phyloP scores from a whole-genome alignment of 108 stramenopile species.

The Licmophora abbreviata region DNA sequence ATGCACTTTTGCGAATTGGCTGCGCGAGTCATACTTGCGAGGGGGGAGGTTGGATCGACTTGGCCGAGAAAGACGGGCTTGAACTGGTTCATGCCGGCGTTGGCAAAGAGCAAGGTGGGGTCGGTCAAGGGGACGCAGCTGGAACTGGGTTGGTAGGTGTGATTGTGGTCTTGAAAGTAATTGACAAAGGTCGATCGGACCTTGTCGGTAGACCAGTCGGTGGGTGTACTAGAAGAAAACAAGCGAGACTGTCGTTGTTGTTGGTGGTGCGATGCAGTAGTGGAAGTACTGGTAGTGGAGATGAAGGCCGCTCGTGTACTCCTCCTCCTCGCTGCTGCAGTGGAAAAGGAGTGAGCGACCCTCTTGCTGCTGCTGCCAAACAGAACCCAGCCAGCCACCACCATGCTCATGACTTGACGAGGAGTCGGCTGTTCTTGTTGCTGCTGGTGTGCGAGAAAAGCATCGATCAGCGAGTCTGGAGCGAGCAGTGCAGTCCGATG shows the following conservation, averaged over 20 bases:
- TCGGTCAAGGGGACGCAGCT: slow-evolving; percentile 92
- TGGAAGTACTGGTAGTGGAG: background rate
- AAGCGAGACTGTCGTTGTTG: background rate
- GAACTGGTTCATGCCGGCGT: slow-evolving; percentile 99
- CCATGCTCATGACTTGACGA: too few relatives aligned
- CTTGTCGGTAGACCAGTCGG: slow-evolving; percentile 84
- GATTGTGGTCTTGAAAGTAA: slow-evolving; percentile 73
- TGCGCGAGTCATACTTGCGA: slow-evolving; percentile 76
- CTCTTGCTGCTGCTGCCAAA: too few relatives aligned
- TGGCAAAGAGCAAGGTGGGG: slow-evolving; percentile 97
- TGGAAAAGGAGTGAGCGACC: slow-evolving; percentile 1
- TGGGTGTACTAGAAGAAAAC: background rate
- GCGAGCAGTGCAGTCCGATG: too few relatives aligned
- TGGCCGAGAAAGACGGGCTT: slow-evolving; percentile 97
- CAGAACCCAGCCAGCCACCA: too few relatives aligned
- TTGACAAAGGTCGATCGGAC: slow-evolving; percentile 92
- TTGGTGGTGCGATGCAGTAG: background rate
- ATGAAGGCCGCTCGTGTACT: background rate
- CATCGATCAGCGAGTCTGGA: too few relatives aligned
- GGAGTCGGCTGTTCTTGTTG: too few relatives aligned
- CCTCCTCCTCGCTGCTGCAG: too few relatives aligned
- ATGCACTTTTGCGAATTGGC: slow-evolving; percentile 98
- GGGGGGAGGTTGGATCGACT: slow-evolving; percentile 63
- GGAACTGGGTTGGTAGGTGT: slow-evolving; percentile 69
- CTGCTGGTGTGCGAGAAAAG: too few relatives aligned